These are phyloP conservation scores for Chlorella sp. DNA, from an alignment of 139 green algal species.

Conservation along the genomic window DNA sequence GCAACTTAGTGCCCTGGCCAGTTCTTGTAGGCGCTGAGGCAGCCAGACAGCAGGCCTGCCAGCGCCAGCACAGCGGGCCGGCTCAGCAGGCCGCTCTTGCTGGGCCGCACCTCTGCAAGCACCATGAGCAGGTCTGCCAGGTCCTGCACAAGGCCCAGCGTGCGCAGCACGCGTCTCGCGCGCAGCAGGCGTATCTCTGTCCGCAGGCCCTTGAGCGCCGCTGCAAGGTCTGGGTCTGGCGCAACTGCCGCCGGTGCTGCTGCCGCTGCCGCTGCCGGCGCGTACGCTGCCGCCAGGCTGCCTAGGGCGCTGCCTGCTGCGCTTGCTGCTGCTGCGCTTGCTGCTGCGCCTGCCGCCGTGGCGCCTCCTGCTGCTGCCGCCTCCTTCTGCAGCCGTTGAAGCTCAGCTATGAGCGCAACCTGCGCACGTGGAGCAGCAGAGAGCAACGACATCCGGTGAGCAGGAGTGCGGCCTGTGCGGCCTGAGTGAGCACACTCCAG, in stretches of 20 bases:
- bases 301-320: too few relatives aligned
- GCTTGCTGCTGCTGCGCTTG: too few relatives aligned
- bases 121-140: constrained; percentile 58
- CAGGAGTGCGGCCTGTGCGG: too few relatives aligned
- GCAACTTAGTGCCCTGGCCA: constrained; percentile 49
- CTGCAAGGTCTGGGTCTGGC: constrained; percentile 2
- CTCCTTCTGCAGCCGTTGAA: constrained; percentile 54
- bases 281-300: too few relatives aligned
- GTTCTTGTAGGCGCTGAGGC: constrained; percentile 83
- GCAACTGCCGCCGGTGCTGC: not conserved
- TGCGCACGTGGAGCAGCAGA: too few relatives aligned
- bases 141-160: constrained; percentile 79
- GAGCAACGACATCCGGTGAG: too few relatives aligned
- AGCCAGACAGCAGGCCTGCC: constrained; percentile 76
- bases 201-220: constrained; percentile 32
- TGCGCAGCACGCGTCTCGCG: constrained; percentile 60
- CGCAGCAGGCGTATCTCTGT: constrained; percentile 57
- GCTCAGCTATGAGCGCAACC: constrained; percentile 43
- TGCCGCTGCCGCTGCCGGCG: too few relatives aligned
- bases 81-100: constrained; percentile 43
- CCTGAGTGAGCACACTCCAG: too few relatives aligned
- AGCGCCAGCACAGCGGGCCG: constrained; percentile 59
- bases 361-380: too few relatives aligned
- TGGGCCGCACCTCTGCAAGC: constrained; percentile 39
- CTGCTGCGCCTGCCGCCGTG: too few relatives aligned